Percentiles rank a stretch among this genome's conserved stretches.
Evolutionary conservation across 495 filamentous ascomycete species (phyloP).

Genomic region (Pseudomonodictys pantanalensis): DNA sequence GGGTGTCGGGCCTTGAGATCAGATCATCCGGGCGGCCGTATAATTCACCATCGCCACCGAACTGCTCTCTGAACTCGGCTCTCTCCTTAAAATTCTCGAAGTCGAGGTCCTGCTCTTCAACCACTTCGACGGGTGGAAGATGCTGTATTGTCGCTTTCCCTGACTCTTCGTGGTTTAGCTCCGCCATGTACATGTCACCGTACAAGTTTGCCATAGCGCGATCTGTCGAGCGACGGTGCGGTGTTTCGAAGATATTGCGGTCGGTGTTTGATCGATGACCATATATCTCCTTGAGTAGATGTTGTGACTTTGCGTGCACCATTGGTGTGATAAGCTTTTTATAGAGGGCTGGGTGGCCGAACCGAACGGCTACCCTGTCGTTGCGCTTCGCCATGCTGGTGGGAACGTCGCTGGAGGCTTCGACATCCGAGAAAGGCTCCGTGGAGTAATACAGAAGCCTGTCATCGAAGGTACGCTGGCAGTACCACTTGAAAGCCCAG

Average conservation of each 20-base stretch:
- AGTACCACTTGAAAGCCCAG: conserved; percentile 80
- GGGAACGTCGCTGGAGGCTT: conserved; percentile 45
- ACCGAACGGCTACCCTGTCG: conserved; percentile 74
- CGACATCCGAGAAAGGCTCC: conserved; percentile 52
- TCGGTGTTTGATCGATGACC: neutral
- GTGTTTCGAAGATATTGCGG: neutral
- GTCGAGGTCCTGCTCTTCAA: conserved; percentile 23
- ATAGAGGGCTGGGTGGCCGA: conserved; percentile 90
- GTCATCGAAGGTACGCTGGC: conserved; percentile 67
- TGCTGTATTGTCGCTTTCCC: neutral
- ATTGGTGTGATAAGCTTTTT: conserved; percentile 86
- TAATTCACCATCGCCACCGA: conserved; percentile 27
- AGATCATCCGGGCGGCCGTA: conserved; percentile 23
- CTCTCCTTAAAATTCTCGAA: conserved; percentile 29
- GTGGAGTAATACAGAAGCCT: conserved; percentile 70
- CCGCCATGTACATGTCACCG: conserved; percentile 17
- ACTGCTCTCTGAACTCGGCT: conserved; percentile 18
- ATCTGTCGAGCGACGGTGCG: conserved; percentile 2
- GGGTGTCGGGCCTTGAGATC: conserved; percentile 9
- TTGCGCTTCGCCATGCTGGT: conserved; percentile 40
- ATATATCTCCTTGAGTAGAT: conserved; percentile 52
- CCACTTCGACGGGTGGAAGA: conserved; percentile 18
- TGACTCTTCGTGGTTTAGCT: conserved; percentile 4
- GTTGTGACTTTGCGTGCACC: conserved; percentile 86
- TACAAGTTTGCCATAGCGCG: conserved; percentile 6